phyloP scores from a whole-genome alignment of 2,329 filamentous ascomycete species.

The Keithomyces neogunnii region DNA sequence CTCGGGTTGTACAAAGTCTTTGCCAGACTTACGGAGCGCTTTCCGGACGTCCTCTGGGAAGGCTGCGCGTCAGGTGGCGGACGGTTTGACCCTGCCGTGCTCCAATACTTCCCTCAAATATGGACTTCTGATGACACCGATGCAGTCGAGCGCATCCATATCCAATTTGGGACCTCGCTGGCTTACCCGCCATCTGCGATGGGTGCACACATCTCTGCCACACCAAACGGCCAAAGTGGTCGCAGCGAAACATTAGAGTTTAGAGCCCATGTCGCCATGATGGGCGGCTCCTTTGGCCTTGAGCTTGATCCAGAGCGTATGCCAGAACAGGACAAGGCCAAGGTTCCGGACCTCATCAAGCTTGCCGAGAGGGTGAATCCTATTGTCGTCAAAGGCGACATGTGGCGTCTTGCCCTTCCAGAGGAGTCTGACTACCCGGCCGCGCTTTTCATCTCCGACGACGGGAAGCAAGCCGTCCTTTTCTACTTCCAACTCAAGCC shows the following conservation, averaged over 20 bases:
- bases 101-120: slow-evolving; percentile 57
- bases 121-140: slow-evolving; percentile 62
- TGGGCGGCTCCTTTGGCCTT: slow-evolving; percentile 59
- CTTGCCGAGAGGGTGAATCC: slow-evolving; percentile 50
- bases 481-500: slow-evolving; percentile 53
- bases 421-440: slow-evolving; percentile 55
- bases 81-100: slow-evolving; percentile 53
- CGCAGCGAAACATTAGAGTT: slow-evolving; percentile 49
- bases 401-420: slow-evolving; percentile 51
- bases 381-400: slow-evolving; percentile 46
- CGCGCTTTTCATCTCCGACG: slow-evolving; percentile 47
- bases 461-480: slow-evolving; percentile 40
- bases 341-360: slow-evolving; percentile 45
- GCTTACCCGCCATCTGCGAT: slow-evolving; percentile 55
- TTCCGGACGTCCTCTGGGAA: slow-evolving; percentile 56
- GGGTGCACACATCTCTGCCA: slow-evolving; percentile 55
- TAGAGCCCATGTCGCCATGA: slow-evolving; percentile 58
- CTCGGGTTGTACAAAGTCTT: slow-evolving; percentile 56
- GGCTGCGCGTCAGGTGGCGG: slow-evolving; percentile 58
- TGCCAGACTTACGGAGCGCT: slow-evolving; percentile 47
- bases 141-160: slow-evolving; percentile 49
- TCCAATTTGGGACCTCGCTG: slow-evolving; percentile 56
- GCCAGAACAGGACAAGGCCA: slow-evolving; percentile 38
- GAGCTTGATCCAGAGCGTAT: slow-evolving; percentile 51
- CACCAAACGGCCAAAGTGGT: slow-evolving; percentile 49